Conservation (phyloP, 78 protist genomes). For the Dictyostelium firmibasis region DNA sequence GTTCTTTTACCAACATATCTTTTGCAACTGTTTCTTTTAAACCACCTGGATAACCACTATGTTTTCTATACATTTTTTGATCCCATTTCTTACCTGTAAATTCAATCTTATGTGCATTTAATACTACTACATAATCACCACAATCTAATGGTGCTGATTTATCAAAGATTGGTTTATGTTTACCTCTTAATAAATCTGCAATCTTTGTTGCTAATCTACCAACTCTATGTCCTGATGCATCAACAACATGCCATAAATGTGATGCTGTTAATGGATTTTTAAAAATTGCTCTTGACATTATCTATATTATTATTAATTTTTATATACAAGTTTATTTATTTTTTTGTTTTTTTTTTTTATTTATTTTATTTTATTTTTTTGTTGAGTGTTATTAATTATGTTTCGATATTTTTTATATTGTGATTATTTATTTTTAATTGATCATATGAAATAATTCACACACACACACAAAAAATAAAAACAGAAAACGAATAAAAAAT, state of each 20-base stretch:
- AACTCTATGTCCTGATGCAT: conserved; percentile 78
- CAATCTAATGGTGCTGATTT: conserved; percentile 3
- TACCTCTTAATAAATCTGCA: conserved; percentile 74
- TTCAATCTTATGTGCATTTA: conserved; percentile 80
- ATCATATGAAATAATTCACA: not conserved
- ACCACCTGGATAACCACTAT: conserved; percentile 84
- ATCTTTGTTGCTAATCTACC: conserved; percentile 84
- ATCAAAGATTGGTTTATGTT: conserved; percentile 84
- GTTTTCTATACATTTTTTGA: conserved; percentile 78
- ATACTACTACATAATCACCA: conserved; percentile 86
- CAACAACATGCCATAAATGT: conserved; percentile 83
- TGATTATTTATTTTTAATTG: not conserved
- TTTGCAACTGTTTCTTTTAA: conserved; percentile 55
- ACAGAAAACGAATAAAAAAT: not conserved
- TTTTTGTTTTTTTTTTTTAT: not conserved
- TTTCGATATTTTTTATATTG: not conserved
- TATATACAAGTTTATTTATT: not conserved
- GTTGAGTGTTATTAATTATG: not conserved
- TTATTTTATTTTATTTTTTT: not conserved
- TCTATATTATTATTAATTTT: conserved; percentile 3
- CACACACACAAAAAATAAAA: not conserved
- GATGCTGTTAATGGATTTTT: conserved; percentile 62
- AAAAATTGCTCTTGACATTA: conserved; percentile 62
- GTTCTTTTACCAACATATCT: conserved; percentile 36
- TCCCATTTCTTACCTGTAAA: conserved; percentile 82